Base-by-base conservation (phyloP, 306 rosid genomes). In the Cucumis melo region DNA sequence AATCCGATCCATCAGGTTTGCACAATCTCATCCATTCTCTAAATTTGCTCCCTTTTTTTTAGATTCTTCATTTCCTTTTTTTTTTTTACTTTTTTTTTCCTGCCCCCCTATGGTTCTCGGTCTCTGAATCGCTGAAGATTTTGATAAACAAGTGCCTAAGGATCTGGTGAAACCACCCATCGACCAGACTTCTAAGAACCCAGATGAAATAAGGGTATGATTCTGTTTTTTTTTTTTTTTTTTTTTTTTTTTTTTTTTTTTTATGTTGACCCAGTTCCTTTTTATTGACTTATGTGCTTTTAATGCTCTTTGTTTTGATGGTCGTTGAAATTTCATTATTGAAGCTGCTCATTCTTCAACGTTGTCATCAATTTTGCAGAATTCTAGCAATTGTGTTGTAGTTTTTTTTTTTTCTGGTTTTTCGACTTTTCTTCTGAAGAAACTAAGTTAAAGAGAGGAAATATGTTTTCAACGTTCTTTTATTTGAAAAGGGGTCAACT, bases 1-100 rank as follows among this genome's bases (percentile, higher is more conserved):
- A 93, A 80, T 83, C 97, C 79, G 96, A 91, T 89, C 95, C 89
- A 83, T 19, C 56, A 64, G 75, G 75, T 78, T n/a, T 75, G 64
- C 76, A 29, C 29, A 56, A 64, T 51, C 20, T 56, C 80, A 78
- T 20, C 62, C 76, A 29, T 81, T 79, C 83, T 67, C 79, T 76
- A 56, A 74, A 67, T 73, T 32, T 81, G 27, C 84, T 80, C 82
- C 78, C 20, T 15, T 83, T 80, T 71, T 67, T 64, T 20, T 14
- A n/a, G 66, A 73, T 65, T 67, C 60, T 77, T 24, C 76, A 74
- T 77, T 36, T 74, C 8, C 16, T 38, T 71, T 62, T 42, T 42
- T 9, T 11, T 12, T 23, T 6, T 62, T 41, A 9, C 9, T 12
- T 12, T 13, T 6, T 13, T 5, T 46, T 48, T 38, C 39, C 77